Evolutionary conservation across 2,329 filamentous ascomycete genomes (phyloP), one percentile per base, ranked within the genome.

Genomic region (Chrysoporthe cubensis): DNA sequence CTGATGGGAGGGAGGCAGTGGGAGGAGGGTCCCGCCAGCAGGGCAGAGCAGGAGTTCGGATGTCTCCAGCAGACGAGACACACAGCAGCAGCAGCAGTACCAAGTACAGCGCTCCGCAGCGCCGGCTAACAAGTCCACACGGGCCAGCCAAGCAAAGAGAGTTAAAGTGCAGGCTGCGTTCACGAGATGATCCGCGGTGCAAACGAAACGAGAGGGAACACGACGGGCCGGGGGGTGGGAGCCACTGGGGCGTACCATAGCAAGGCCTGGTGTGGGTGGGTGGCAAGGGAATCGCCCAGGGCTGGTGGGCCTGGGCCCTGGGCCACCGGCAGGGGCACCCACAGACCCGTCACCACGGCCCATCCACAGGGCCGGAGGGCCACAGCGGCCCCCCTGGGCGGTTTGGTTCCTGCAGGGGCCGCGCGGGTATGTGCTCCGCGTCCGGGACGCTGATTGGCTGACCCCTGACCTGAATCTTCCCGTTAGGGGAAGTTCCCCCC

Each of bases 401-500:
- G 11, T 26, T 14, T 2, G 26, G 32, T 21, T 60, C 9, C 37
- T 60, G 57, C 57, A 60, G 57, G 57, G 57, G 37, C 57, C 37
- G 57, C 40, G 37, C 57, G 57, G 57, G 57, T 40, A 44, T 43
- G 37, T n/a, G 16, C 21, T 34, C 40, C 59, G 42, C 18, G 59
- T 48, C 4, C 34, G 21, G 42, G 54, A 4, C 40, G 18, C 26
- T 61, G 59, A 61, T 61, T 61, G 59, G 59, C 43, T 26, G 26
- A 13, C 14, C 59, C 43, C 43, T 61, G 59, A 16, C n/a, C 18
- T 34, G 21, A 9, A 14, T n/a, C 34, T 57, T 21, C 54, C 34
- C 34, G 37, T 61, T 61, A 44, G 58, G n/a, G 58, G 58, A 46
- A 34, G 58, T 48, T 54, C 34, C 61, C 60, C 60, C 61, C 61